These are phyloP conservation scores for Striga asiatica DNA, from an alignment of 257 asterid genomes.

Conservation along the genomic window DNA sequence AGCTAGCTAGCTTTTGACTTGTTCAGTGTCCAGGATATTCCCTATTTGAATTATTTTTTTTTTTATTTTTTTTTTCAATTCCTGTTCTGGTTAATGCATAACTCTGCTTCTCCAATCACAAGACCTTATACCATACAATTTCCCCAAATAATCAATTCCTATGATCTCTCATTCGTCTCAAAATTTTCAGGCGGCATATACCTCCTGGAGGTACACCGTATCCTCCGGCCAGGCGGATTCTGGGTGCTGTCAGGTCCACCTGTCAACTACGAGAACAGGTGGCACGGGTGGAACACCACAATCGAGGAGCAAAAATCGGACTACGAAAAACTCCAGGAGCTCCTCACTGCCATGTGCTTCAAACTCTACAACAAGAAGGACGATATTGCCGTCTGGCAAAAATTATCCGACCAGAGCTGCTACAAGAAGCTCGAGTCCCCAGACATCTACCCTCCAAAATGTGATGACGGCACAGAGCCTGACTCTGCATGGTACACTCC, in stretches of 20 bases:
- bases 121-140: no score
- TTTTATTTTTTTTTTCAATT: neutral
- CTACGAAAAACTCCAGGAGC: conserved; percentile 70
- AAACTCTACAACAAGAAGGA: conserved; percentile 78
- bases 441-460: conserved; percentile 65
- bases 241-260: conserved; percentile 99
- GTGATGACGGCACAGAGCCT: conserved; percentile 93
- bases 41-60: neutral
- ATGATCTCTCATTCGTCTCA: no score
- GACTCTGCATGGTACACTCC: conserved; percentile 99
- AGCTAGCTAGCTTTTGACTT: neutral
- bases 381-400: conserved; percentile 97
- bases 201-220: conserved; percentile 83
- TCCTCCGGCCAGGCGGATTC: conserved; percentile 97
- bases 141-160: no score
- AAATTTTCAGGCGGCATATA: conserved; percentile 85
- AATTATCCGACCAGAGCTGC: conserved; percentile 47
- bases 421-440: conserved; percentile 73
- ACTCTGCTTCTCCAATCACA: neutral
- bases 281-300: conserved; percentile 98
- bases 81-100: neutral
- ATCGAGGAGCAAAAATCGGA: conserved; percentile 79
- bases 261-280: conserved; percentile 77
- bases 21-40: neutral
- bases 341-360: conserved; percentile 85